Percentiles rank a stretch among this genome's conserved stretches.
Conservation (phyloP, 2,329 filamentous ascomycete genomes). For the Claviceps capensis region DNA sequence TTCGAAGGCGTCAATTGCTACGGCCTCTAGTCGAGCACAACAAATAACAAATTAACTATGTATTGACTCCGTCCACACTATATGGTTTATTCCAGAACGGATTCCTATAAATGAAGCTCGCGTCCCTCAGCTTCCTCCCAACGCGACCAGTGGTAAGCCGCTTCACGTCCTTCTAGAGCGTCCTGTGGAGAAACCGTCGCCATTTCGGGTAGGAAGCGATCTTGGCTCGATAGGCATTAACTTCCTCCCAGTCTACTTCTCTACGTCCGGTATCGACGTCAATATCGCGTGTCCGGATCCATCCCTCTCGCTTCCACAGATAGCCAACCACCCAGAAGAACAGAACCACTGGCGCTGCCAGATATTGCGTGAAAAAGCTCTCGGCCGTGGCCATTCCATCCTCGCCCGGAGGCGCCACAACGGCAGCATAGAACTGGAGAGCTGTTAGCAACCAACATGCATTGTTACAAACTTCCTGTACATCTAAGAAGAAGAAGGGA, state of each 20-base stretch:
- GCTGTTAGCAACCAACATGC: neutral
- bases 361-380: slow-evolving; percentile 41
- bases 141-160: too few relatives aligned
- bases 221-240: slow-evolving; percentile 39
- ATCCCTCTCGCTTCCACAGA: slow-evolving; percentile 51
- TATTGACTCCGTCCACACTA: too few relatives aligned
- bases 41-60: too few relatives aligned
- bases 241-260: slow-evolving; percentile 51
- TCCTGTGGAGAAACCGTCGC: slow-evolving; percentile 25
- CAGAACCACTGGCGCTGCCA: slow-evolving; percentile 40
- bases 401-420: slow-evolving; percentile 21
- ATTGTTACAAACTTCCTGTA: neutral
- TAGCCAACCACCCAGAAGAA: slow-evolving; percentile 45
- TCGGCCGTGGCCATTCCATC: slow-evolving; percentile 26
- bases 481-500: neutral
- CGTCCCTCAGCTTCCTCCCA: neutral
- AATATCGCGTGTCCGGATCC: slow-evolving; percentile 45
- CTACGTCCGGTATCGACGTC: slow-evolving; percentile 55
- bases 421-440: slow-evolving; percentile 32
- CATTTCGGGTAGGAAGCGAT: slow-evolving; percentile 39
- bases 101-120: neutral
- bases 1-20: too few relatives aligned
- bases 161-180: slow-evolving; percentile 19
- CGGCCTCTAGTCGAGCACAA: too few relatives aligned
- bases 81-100: too few relatives aligned